Evolutionary conservation across 202 grass and related monocot genomes (phyloP), one percentile per base, ranked within the genome.

Genomic region (Carex arenaria): DNA sequence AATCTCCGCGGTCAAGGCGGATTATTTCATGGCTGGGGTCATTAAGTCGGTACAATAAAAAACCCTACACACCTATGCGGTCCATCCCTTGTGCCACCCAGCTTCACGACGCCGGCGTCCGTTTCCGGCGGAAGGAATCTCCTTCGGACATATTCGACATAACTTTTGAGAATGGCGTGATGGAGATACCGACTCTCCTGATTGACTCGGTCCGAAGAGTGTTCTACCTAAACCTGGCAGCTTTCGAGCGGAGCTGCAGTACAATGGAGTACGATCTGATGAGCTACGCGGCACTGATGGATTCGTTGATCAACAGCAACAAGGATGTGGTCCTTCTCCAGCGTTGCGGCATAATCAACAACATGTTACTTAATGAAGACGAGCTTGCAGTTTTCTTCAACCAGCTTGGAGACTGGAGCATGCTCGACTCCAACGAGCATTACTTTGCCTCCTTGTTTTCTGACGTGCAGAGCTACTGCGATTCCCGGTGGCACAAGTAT

Each of bases 21-120:
- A 73, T 67, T 22, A 34, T 51, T 34, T 22, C 70, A 10, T 76
- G 82, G 82, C 32, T 84, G 6, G 57, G 40, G 4, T 84, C 82
- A 0, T 76, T 69, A 84, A 84, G 80, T 30, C 10, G 40, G 40
- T 94, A 4, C 0, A 67, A 20, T 3, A 64, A 62, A 49, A 82
- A 82, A 38, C 47, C 26, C 0, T 82, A 69, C 15, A 81, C 57
- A 3, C 82, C 67, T 15, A 84, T 84, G 68, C 36, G 32, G 20
- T 38, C 82, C 49, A 64, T 84, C 15, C 89, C 89, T 9, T 82
- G 89, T 10, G 92, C 92, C 64, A 87, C 89, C 1, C 68, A 89
- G 12, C 87, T 94, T 11, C 10, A 84, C 31, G 85, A 91, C 74
- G 85, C 84, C 17, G 84, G 87, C 4, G 77, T 85, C 0, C 82